Evolutionary conservation across 1,139 yeast species (phyloP), one percentile per base, ranked within the genome.

Genomic region (Starmera stellimalicola): DNA sequence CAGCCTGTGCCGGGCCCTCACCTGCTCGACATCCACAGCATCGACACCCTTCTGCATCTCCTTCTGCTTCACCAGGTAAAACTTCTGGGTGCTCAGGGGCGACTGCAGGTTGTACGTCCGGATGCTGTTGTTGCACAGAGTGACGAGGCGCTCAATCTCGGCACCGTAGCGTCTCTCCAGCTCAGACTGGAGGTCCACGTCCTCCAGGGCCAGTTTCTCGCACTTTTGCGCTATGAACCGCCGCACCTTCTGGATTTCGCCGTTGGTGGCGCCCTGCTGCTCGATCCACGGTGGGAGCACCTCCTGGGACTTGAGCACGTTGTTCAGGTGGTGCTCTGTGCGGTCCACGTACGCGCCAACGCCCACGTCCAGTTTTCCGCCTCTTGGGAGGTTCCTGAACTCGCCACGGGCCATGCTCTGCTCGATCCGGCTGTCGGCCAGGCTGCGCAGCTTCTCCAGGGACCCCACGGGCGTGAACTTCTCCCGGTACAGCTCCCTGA

Each of bases 281-380:
- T 84, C 94, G 22, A 85, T 77, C 95, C 95, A 85, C 0, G 94
- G 93, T 0, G 95, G 95, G 9, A 77, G 62, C 1, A 82, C 77
- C 31, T 83, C 87, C 53, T 85, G 95, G 30, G 73, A 70, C 43
- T 73, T 77, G 38, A 85, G 59, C 32, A 85, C 77, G 45, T 82
- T 76, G 41, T 77, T 78, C 52, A 85, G 58, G 49, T 82, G 83
- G 47, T 69, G 74, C 43, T 73, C 81, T 0, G 82, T 76, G 18
- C 73, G 58, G 43, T 74, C 80, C 9, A 76, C 57, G 43, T 64
- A 69, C 1, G 72, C 67, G 12, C 52, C 47, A 4, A 62, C 57
- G 19, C 50, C 58, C 15, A 67, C 71, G 26, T 65, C 64, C 18
- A 79, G 48, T 2, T 80, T 78, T 43, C 70, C 65, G 0, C 94